Base-by-base conservation (phyloP, 2,329 filamentous ascomycete species). In the Calonectria hawksworthii region DNA sequence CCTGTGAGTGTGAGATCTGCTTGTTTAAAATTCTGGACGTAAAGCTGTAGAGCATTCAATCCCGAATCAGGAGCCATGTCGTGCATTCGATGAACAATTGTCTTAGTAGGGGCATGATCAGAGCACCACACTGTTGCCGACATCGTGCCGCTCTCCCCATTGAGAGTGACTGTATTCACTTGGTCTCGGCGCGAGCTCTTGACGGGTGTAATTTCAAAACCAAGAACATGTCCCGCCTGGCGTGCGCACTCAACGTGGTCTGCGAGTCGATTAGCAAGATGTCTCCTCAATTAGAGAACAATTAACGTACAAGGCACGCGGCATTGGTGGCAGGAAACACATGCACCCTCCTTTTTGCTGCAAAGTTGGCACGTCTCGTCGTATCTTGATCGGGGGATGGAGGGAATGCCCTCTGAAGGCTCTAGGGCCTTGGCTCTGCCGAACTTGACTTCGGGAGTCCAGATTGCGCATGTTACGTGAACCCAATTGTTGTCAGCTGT, bases 401-500 rank as follows among this genome's bases (percentile, higher is more conserved):
- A 93, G 5, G 94, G 94, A 77, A 99, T 95, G 26, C 96, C 96
- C 86, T 99, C 97, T 2, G 95, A 96, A 38, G 96, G 94, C 79
- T 96, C 94, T 41, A 99, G 87, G 23, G 94, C 92, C 81, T 93
- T 93, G 23, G 96, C 94, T 80, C 95, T 95, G 76, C 94, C 96
- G 84, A 98, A 99, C 82, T 96, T 97, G 80, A 98, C 93, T 85
- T 99, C 97, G 0, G 95, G 93, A 14, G 94, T 96, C 93, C 95
- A 99, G 23, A 98, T 89, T 1, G 97, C 96, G 82, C 97, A 99
- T 47, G 94, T 93, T 34, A 99, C 95, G 83, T 99, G 97, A 21
- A 98, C 95, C 97, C 97, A 99, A 82, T 99, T 99, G 86, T 99
- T 99, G 83, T 98, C 96, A 5, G 94, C 95, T 0, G 97, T 99